Base-by-base conservation (phyloP, 768 basidiomycete genomes). In the Serendipita sp. region DNA sequence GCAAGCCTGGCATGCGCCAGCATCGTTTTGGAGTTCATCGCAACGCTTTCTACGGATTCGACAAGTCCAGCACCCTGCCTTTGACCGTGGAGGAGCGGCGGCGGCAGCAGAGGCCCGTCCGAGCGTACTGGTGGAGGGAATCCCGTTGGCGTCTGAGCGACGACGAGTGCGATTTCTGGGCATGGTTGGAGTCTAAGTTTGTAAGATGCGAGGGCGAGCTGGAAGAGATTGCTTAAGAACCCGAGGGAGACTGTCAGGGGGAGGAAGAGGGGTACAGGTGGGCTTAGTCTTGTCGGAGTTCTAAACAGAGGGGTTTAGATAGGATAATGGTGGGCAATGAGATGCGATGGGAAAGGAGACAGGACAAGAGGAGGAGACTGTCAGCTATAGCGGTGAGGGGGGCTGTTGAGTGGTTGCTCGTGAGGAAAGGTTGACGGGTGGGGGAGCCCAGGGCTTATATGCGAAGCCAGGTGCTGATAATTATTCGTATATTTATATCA, bases 31-130 rank as follows among this genome's bases (percentile, higher is more conserved):
- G 68, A 82, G 79, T 71, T 92, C 89, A 72, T 92, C 89, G 74
- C 89, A 92, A 60, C 88, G 88, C 86, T 91, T 90, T 70, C 89
- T 80, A 69, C 89, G 82, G 45, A 91, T 89, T 70, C 89, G 81
- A 77, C 89, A 91, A 64, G 89, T 91, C 76, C 89, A 92, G 73
- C 89, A 92, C 68, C 89, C 89, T 63, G 51, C 28, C 37, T 60
- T 60, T 16, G 56, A 60, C 8, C 56, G 28, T 34, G 56, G 56
- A 37, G 56, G 56, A 28, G 56, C 56, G 37, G 56, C 28, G 28
- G 34, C 11, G 30, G 56, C 4, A 30, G 11, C 8, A 3, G 56
- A 60, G 8, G 56, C 13, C 16, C 28, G 41, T 7, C 41, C 41
- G 41, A 41, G 41, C 7, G 41, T 13, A 13, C 41, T 41, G 41